A percentile compares a stretch with the other conserved stretches of the same genome.
Evolutionary conservation across 1,284 basidiomycete species (phyloP).

Genomic region (Apiotrichum montevideense): DNA sequence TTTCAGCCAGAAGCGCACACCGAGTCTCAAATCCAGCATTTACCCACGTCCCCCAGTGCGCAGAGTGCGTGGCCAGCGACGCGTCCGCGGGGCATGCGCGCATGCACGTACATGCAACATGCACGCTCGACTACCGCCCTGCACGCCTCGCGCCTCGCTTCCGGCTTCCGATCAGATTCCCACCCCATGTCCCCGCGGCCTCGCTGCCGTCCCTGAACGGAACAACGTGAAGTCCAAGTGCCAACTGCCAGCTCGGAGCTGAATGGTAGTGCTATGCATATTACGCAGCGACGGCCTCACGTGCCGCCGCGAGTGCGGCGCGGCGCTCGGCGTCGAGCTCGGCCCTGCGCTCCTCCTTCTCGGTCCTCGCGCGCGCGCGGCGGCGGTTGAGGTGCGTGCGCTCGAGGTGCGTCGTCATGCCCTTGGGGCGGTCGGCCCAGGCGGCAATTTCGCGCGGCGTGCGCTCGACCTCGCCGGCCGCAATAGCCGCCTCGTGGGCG

Average conservation of each 20-base stretch:
- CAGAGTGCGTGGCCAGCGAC: too few species aligned
- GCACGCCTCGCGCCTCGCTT: too few species aligned
- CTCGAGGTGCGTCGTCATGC: conserved; percentile 30
- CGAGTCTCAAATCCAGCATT: too few species aligned
- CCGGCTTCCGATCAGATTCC: too few species aligned
- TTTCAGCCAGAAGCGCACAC: too few species aligned
- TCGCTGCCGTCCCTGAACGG: too few species aligned
- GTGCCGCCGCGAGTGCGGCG: conserved; percentile 1
- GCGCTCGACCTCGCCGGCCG: conserved; percentile 5
- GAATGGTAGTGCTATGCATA: conserved; percentile 4
- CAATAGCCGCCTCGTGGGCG: neutral
- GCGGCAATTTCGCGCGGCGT: conserved; percentile 23
- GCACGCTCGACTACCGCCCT: too few species aligned
- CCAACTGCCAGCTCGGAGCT: neutral
- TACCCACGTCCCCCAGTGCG: too few species aligned
- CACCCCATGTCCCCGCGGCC: too few species aligned
- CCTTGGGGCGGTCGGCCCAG: conserved; percentile 27
- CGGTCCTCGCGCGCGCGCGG: conserved; percentile 18
- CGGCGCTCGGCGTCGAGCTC: conserved; percentile 4
- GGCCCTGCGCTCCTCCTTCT: conserved; percentile 23
- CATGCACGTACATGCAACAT: too few species aligned
- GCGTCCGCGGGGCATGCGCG: too few species aligned
- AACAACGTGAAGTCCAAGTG: too few species aligned
- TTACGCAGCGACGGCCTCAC: neutral
- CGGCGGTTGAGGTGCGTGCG: conserved; percentile 32